Evolutionary conservation across 1,139 yeast genomes (phyloP).

Genomic region (Pneumocystis oryctolagi): DNA sequence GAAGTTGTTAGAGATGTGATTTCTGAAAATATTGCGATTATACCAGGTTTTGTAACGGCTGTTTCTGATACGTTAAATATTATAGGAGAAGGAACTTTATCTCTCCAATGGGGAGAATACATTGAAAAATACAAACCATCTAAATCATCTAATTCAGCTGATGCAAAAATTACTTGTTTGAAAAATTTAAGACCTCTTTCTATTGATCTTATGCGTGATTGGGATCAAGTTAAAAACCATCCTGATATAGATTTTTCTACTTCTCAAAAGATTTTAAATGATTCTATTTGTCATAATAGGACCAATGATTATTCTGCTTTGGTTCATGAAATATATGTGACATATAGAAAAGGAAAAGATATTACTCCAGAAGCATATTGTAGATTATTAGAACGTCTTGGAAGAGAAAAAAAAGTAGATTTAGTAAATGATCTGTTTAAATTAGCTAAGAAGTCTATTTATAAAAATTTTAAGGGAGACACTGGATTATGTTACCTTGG

Average conservation of each 20-base stretch:
- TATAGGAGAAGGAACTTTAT: neutral
- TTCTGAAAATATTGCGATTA: neutral
- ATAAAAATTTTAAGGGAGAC: neutral
- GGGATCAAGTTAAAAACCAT: neutral
- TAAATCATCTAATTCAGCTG: neutral
- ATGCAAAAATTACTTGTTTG: neutral
- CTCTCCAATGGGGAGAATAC: neutral
- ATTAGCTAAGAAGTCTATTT: neutral
- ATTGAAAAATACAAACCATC: neutral
- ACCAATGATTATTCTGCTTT: neutral
- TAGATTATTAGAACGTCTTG: constrained; percentile 1
- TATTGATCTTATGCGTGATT: constrained; percentile 2
- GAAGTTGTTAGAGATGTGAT: neutral
- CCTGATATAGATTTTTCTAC: neutral
- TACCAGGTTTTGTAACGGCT: neutral
- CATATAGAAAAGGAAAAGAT: constrained; percentile 1
- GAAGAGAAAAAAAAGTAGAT: neutral
- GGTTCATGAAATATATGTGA: constrained; percentile 2
- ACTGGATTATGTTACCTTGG: constrained; percentile 5
- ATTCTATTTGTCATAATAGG: neutral
- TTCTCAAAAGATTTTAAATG: neutral
- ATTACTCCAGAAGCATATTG: constrained; percentile 1
- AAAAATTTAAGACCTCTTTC: neutral
- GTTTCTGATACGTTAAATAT: neutral
- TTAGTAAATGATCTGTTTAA: neutral